Evolutionary conservation across 305 asterid species (phyloP).

Genomic region (Andrographis paniculata): DNA sequence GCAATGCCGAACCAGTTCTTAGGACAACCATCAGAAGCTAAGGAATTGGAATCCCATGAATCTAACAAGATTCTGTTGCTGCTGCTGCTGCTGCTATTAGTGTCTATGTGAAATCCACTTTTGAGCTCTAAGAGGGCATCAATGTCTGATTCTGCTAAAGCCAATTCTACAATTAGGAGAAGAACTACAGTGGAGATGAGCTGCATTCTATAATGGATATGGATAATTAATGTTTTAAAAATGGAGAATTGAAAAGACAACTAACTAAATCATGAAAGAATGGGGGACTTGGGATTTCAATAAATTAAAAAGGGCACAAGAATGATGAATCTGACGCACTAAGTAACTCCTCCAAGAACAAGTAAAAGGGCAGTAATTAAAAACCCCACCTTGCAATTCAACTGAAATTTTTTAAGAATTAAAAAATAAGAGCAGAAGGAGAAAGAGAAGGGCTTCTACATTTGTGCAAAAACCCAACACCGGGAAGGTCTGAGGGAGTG

Average conservation of each 20-base stretch:
- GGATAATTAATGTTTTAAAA: too few relatives aligned
- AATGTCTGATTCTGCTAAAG: slow-evolving; percentile 20
- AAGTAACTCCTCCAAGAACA: too few relatives aligned
- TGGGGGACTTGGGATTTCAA: too few relatives aligned
- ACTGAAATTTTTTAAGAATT: too few relatives aligned
- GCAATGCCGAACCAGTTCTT: slow-evolving; percentile 55
- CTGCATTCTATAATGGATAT: background rate
- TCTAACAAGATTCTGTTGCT: slow-evolving; percentile 21
- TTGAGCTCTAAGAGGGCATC: slow-evolving; percentile 54
- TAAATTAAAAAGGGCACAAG: too few relatives aligned
- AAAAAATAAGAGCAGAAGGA: too few relatives aligned
- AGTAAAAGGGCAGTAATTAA: too few relatives aligned
- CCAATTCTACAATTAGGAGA: background rate
- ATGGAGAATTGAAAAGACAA: background rate
- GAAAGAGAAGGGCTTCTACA: too few relatives aligned
- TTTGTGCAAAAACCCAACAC: too few relatives aligned
- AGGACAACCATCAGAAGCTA: slow-evolving; percentile 73
- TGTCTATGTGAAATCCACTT: slow-evolving; percentile 51
- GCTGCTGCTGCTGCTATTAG: slow-evolving; percentile 27
- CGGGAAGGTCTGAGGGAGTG: too few relatives aligned
- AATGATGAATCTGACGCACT: too few relatives aligned
- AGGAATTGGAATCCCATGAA: slow-evolving; percentile 77
- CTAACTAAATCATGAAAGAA: background rate
- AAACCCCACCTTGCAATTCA: too few relatives aligned
- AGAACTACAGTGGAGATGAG: background rate